These are phyloP conservation scores for Xylaria castorea DNA, from an alignment of 495 filamentous ascomycete species.

Conservation along the genomic window DNA sequence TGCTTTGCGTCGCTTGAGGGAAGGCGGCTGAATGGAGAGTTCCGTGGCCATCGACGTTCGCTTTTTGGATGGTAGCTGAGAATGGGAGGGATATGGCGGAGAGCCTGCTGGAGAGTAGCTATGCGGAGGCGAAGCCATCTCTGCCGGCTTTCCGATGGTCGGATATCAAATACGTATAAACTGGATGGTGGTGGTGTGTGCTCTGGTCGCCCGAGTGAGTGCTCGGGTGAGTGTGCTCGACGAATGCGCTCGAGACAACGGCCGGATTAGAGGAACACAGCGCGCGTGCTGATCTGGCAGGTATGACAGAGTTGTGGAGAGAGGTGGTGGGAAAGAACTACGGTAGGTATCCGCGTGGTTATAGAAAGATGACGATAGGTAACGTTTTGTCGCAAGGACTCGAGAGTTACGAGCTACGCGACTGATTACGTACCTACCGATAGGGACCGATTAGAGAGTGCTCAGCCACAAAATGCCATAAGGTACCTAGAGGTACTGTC, in stretches of 20 bases:
- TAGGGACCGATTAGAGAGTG: neutral
- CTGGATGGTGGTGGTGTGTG: neutral
- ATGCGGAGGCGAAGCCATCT: conserved; percentile 69
- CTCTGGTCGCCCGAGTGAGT: neutral
- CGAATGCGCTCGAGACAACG: neutral
- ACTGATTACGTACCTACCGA: neutral
- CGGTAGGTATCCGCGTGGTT: neutral
- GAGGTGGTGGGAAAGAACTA: neutral
- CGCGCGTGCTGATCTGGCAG: neutral
- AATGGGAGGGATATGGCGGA: conserved; percentile 58
- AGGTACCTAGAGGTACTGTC: too few relatives aligned
- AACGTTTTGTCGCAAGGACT: neutral
- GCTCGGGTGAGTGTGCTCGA: too few relatives aligned
- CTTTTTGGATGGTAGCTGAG: conserved; percentile 63
- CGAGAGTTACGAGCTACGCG: neutral
- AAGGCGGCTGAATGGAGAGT: conserved; percentile 46
- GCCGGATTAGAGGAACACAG: neutral
- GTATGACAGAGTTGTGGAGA: neutral
- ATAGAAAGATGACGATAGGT: neutral
- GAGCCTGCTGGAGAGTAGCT: conserved; percentile 54
- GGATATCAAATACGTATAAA: neutral
- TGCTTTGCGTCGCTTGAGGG: conserved; percentile 70
- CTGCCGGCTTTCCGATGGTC: conserved; percentile 16
- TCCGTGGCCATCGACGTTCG: conserved; percentile 58
- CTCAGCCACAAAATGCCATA: neutral